Percentiles rank a stretch among this genome's conserved stretches.
phyloP scores from a whole-genome alignment of 2,329 filamentous ascomycete genomes.

The Alternaria sp. region DNA sequence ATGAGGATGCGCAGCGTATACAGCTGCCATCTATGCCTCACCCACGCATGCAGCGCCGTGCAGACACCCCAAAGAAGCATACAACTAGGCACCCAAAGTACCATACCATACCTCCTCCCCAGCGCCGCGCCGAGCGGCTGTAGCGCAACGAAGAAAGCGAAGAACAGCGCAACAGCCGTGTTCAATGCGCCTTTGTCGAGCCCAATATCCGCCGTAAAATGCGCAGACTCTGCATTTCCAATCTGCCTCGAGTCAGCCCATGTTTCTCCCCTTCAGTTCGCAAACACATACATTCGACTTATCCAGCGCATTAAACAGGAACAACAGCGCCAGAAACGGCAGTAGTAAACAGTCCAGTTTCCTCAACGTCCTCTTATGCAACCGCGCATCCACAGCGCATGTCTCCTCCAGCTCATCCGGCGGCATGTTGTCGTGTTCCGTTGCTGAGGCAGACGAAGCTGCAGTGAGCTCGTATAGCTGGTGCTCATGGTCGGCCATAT shows the following conservation, averaged over 20 bases:
- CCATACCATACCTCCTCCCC: slow-evolving; percentile 62
- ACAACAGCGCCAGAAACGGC: slow-evolving; percentile 60
- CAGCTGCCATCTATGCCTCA: slow-evolving; percentile 56
- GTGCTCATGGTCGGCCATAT: slow-evolving; percentile 13
- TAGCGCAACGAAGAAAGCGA: slow-evolving; percentile 64
- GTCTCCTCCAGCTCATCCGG: slow-evolving; percentile 11
- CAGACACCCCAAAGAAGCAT: slow-evolving; percentile 63
- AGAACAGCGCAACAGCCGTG: slow-evolving; percentile 63
- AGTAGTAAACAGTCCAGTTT: slow-evolving; percentile 60
- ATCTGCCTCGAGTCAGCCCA: no score
- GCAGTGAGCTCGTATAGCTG: slow-evolving; percentile 17
- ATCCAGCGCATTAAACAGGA: slow-evolving; percentile 61
- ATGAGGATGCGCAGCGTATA: slow-evolving; percentile 55
- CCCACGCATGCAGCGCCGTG: slow-evolving; percentile 57
- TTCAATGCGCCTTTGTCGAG: slow-evolving; percentile 61
- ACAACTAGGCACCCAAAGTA: slow-evolving; percentile 62
- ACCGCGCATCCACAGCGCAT: slow-evolving; percentile 1
- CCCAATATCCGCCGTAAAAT: slow-evolving; percentile 65
- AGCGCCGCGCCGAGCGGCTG: slow-evolving; percentile 65
- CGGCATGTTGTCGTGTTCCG: slow-evolving; percentile 12
- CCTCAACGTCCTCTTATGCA: slow-evolving; percentile 49
- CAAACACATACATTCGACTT: slow-evolving; percentile 56
- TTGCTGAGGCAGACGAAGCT: slow-evolving; percentile 3
- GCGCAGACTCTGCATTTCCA: slow-evolving; percentile 63
- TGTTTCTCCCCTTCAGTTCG: no score